These are phyloP conservation scores for Trichoderma simmonsii DNA, from an alignment of 2,329 filamentous ascomycete genomes.

Conservation along the genomic window DNA sequence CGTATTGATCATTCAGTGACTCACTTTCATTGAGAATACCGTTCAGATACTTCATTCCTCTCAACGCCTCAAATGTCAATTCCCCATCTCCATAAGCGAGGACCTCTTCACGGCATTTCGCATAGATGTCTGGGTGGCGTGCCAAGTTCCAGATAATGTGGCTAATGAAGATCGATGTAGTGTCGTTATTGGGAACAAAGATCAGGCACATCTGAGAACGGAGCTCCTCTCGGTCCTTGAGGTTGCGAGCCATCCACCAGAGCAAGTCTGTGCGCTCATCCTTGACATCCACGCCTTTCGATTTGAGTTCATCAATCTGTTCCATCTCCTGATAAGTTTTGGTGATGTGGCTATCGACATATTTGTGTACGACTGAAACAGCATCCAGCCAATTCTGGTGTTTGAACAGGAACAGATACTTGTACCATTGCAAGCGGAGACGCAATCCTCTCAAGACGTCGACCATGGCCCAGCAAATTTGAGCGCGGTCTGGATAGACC, in stretches of 20 bases:
- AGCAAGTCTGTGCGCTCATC: not conserved
- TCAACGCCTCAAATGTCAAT: not conserved
- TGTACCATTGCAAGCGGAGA: not conserved
- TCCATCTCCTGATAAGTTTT: not conserved
- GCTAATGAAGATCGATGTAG: not conserved
- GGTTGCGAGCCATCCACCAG: not conserved
- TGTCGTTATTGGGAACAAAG: not conserved
- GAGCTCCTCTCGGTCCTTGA: not conserved
- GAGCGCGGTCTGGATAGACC: not conserved
- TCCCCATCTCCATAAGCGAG: not conserved
- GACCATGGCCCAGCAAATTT: not conserved
- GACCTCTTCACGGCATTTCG: not conserved
- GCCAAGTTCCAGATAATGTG: not conserved
- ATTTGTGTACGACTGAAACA: not conserved
- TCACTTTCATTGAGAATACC: not conserved
- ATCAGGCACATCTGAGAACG: not conserved
- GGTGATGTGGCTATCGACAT: not conserved
- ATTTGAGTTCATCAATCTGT: not conserved
- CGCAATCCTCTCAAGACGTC: not conserved
- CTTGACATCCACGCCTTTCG: not conserved
- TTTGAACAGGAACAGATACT: not conserved
- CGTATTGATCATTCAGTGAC: not conserved
- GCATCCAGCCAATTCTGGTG: not conserved
- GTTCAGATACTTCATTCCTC: slow-evolving; percentile 3
- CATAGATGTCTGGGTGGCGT: not conserved